Conservation (phyloP, 2,329 filamentous ascomycete genomes). For the Fusarium pseudograminearum region DNA sequence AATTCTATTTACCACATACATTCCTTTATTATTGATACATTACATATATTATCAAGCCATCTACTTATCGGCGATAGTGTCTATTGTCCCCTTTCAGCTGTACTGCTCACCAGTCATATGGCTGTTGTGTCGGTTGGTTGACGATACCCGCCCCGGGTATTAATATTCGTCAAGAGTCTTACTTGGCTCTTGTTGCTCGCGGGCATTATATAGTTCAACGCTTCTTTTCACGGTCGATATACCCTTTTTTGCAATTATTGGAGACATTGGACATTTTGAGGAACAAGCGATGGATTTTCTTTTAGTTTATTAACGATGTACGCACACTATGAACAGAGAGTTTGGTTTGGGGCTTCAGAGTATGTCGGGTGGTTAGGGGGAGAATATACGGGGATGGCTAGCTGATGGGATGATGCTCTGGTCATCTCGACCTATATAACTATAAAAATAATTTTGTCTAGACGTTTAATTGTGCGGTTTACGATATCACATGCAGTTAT, state of each 20-base stretch:
- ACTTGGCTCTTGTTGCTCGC: conserved; percentile 25
- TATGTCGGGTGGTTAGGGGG: conserved; percentile 24
- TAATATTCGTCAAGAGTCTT: conserved; percentile 32
- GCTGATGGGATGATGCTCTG: conserved; percentile 32
- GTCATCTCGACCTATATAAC: conserved; percentile 29
- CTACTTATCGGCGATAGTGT: conserved; percentile 52
- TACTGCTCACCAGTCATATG: conserved; percentile 1
- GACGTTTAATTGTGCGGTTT: conserved; percentile 40
- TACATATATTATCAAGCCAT: conserved; percentile 48
- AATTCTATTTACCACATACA: conserved; percentile 35
- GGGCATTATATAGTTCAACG: conserved; percentile 48
- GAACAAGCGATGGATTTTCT: conserved; percentile 42
- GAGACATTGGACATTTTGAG: conserved; percentile 43
- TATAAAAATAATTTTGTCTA: conserved; percentile 43
- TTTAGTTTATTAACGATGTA: conserved; percentile 48
- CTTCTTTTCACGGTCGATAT: conserved; percentile 50
- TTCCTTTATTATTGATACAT: conserved; percentile 43
- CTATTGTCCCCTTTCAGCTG: conserved; percentile 48
- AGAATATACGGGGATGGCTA: conserved; percentile 20
- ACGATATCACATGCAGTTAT: conserved; percentile 26
- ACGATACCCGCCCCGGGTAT: conserved; percentile 38
- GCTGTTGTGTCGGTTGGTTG: conserved; percentile 17
- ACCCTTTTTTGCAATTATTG: conserved; percentile 47
- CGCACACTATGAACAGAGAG: conserved; percentile 44
- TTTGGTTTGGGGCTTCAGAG: conserved; percentile 19